phyloP scores from a whole-genome alignment of 2,329 filamentous ascomycete genomes.

The Tolypocladium ovalisporum region DNA sequence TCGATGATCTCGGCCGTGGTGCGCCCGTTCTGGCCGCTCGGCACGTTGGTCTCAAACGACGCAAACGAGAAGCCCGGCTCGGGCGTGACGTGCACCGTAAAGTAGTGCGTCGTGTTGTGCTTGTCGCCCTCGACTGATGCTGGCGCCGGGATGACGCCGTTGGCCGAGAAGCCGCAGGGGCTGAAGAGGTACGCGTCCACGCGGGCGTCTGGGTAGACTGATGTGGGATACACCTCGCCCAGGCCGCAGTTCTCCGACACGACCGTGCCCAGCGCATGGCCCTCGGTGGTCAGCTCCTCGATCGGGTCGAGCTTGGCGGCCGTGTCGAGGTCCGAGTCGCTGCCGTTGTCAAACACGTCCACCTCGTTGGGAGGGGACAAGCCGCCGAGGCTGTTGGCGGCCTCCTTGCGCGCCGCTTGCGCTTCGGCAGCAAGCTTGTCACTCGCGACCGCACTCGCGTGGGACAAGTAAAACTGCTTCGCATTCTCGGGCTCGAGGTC shows the following conservation, averaged over 20 bases:
- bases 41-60: conserved; percentile 97
- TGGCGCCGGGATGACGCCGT: conserved; percentile 81
- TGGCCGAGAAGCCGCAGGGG: conserved; percentile 94
- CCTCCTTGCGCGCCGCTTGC: conserved; percentile 49
- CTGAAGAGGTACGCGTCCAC: conserved; percentile 96
- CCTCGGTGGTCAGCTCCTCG: conserved; percentile 78
- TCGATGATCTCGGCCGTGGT: conserved; percentile 85
- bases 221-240: conserved; percentile 75
- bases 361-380: conserved; percentile 49
- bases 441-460: conserved; percentile 83
- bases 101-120: conserved; percentile 65
- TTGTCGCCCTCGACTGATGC: conserved; percentile 22
- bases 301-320: conserved; percentile 43
- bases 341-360: conserved; percentile 71
- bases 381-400: conserved; percentile 47
- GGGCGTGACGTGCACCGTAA: conserved; percentile 95
- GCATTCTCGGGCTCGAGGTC: conserved; percentile 58
- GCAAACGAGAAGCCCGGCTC: conserved; percentile 96
- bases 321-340: conserved; percentile 41
- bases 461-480: conserved; percentile 57
- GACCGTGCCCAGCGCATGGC: conserved; percentile 83
- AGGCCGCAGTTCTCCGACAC: conserved; percentile 86
- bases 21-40: conserved; percentile 74
- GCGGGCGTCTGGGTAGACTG: conserved; percentile 81
- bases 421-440: conserved; percentile 62